A percentile compares a stretch with the other conserved stretches of the same genome.
phyloP scores from a whole-genome alignment of 2,329 filamentous ascomycete genomes.

The Lasiodiplodia sp. region DNA sequence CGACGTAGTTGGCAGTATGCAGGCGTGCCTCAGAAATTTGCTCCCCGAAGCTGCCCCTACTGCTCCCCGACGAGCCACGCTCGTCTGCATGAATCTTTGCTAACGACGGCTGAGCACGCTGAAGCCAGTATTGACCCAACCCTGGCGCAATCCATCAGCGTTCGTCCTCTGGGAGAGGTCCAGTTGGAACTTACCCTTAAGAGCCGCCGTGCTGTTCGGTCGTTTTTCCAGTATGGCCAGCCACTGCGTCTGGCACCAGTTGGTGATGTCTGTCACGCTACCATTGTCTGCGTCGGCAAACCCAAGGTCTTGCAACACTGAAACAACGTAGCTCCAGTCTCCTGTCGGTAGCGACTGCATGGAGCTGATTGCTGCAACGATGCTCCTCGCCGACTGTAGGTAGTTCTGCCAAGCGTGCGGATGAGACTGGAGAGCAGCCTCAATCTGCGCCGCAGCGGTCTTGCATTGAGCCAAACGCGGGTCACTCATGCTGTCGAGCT shows the following conservation, averaged over 20 bases:
- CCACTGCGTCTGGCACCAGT: slow-evolving; percentile 60
- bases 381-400: slow-evolving; percentile 45
- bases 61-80: slow-evolving; percentile 45
- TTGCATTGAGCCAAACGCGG: slow-evolving; percentile 19
- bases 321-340: slow-evolving; percentile 47
- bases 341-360: slow-evolving; percentile 49
- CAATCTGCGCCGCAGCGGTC: slow-evolving; percentile 43
- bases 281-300: slow-evolving; percentile 58
- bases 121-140: slow-evolving; percentile 60
- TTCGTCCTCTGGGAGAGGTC: slow-evolving; percentile 45
- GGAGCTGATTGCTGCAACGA: slow-evolving; percentile 49
- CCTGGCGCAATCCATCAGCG: slow-evolving; percentile 53
- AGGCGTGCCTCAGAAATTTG: slow-evolving; percentile 39
- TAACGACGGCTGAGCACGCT: slow-evolving; percentile 58
- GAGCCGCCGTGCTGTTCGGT: slow-evolving; percentile 52
- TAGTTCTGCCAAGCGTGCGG: slow-evolving; percentile 40
- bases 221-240: slow-evolving; percentile 54
- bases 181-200: slow-evolving; percentile 45
- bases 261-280: slow-evolving; percentile 54
- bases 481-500: slow-evolving; percentile 21
- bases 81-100: slow-evolving; percentile 58
- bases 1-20: slow-evolving; percentile 56
- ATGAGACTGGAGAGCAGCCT: slow-evolving; percentile 41
- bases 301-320: slow-evolving; percentile 58
- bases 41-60: slow-evolving; percentile 39